phyloP scores from a whole-genome alignment of 2,329 filamentous ascomycete species.

The Lasiodiplodia hormozganensis region DNA sequence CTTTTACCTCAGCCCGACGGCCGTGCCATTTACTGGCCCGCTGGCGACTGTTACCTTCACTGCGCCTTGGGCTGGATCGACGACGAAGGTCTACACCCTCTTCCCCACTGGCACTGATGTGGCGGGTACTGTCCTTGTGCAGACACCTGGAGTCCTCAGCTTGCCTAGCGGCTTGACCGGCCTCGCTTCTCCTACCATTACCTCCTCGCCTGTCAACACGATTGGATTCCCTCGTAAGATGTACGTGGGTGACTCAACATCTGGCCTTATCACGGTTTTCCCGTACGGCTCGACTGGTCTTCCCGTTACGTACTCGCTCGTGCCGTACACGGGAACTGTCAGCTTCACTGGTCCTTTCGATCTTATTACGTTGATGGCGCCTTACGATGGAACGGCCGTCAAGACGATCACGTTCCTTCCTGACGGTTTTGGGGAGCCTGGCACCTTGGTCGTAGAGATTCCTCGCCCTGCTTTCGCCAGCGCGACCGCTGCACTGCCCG shows the following conservation, averaged over 20 bases:
- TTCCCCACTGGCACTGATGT: neutral
- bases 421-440: neutral
- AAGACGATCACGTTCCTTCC: conserved; percentile 4
- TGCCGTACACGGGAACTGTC: neutral
- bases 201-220: neutral
- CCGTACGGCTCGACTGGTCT: neutral
- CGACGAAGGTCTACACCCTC: neutral
- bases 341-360: neutral
- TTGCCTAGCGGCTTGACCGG: neutral
- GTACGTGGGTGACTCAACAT: neutral
- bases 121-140: neutral
- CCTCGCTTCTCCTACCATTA: neutral
- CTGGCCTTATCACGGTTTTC: neutral
- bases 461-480: neutral
- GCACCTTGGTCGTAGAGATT: neutral
- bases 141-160: neutral
- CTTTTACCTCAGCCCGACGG: neutral
- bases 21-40: neutral
- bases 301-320: neutral
- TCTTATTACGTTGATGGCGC: neutral
- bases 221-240: neutral
- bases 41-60: neutral
- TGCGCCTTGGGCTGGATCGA: neutral
- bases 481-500: neutral
- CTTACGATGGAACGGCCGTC: neutral